A percentile compares a stretch with the other conserved stretches of the same genome.
Evolutionary conservation across 1,284 basidiomycete species (phyloP).

Genomic region (Volvariella volvacea): DNA sequence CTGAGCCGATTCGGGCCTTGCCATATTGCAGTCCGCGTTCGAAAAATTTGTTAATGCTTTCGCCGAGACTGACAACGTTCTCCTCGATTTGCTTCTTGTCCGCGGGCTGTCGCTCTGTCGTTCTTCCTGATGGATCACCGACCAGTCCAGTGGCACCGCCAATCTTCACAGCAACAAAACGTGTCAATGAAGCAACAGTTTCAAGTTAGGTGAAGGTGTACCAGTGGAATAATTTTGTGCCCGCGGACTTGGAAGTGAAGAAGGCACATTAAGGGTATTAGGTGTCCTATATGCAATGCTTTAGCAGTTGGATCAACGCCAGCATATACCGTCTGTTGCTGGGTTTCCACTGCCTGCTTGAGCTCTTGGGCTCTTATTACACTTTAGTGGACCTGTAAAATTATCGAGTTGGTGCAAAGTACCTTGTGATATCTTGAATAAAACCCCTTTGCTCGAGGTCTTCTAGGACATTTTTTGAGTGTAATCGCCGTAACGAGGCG

Average conservation of each 20-base stretch:
- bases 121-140: conserved; percentile 92
- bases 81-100: conserved; percentile 49
- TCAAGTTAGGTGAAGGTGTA: conserved; percentile 28
- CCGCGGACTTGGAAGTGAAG: conserved; percentile 84
- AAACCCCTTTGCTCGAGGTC: conserved; percentile 39
- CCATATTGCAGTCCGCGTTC: conserved; percentile 59
- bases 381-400: conserved; percentile 7
- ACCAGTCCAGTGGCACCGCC: conserved; percentile 96
- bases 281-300: conserved; percentile 90
- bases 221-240: conserved; percentile 78
- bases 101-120: conserved; percentile 75
- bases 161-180: conserved; percentile 46
- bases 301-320: conserved; percentile 92
- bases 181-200: conserved; percentile 1
- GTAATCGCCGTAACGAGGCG: conserved; percentile 9
- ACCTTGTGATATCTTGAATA: conserved; percentile 40
- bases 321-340: conserved; percentile 66
- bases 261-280: conserved; percentile 82
- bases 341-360: conserved; percentile 22
- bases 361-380: conserved; percentile 32
- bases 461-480: conserved; percentile 24
- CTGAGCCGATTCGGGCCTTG: conserved; percentile 18
- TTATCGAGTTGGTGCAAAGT: not conserved
- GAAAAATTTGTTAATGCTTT: conserved; percentile 72
- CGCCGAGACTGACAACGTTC: conserved; percentile 67